phyloP scores from a whole-genome alignment of 2,329 filamentous ascomycete genomes.

The Neonectria punicea region DNA sequence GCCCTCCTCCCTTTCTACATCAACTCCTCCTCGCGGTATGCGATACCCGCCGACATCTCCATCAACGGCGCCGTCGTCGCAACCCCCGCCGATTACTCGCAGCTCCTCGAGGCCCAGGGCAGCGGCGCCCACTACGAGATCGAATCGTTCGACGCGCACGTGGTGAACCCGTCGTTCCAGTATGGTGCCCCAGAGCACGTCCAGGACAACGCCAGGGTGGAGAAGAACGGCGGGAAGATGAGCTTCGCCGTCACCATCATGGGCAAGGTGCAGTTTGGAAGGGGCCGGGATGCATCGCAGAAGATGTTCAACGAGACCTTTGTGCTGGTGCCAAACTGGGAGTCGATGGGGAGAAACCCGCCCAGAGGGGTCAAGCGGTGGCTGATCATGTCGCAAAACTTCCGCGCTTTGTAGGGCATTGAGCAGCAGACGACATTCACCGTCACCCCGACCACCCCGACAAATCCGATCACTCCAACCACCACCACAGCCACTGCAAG shows the following conservation, averaged over 20 bases:
- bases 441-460: not conserved
- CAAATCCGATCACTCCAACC: too few species aligned
- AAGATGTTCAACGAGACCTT: slow-evolving; percentile 84
- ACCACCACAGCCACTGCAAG: too few species aligned
- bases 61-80: slow-evolving; percentile 80
- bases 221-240: slow-evolving; percentile 66
- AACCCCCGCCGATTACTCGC: slow-evolving; percentile 72
- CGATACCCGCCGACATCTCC: slow-evolving; percentile 73
- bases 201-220: slow-evolving; percentile 53
- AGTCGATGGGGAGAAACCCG: slow-evolving; percentile 63
- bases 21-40: slow-evolving; percentile 63
- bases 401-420: slow-evolving; percentile 61
- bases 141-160: slow-evolving; percentile 80
- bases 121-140: slow-evolving; percentile 73
- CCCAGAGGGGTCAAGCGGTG: slow-evolving; percentile 66
- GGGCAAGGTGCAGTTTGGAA: slow-evolving; percentile 76
- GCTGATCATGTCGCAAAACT: slow-evolving; percentile 79
- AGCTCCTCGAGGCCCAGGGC: slow-evolving; percentile 73
- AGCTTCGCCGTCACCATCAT: slow-evolving; percentile 79
- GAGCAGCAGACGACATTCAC: slow-evolving; percentile 13
- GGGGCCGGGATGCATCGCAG: slow-evolving; percentile 68
- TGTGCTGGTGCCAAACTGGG: slow-evolving; percentile 82
- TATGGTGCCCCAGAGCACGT: slow-evolving; percentile 64
- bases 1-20: slow-evolving; percentile 77
- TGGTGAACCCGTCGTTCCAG: slow-evolving; percentile 75